Evolutionary conservation across 495 filamentous ascomycete species (phyloP).

Genomic region (Platismatia glauca): DNA sequence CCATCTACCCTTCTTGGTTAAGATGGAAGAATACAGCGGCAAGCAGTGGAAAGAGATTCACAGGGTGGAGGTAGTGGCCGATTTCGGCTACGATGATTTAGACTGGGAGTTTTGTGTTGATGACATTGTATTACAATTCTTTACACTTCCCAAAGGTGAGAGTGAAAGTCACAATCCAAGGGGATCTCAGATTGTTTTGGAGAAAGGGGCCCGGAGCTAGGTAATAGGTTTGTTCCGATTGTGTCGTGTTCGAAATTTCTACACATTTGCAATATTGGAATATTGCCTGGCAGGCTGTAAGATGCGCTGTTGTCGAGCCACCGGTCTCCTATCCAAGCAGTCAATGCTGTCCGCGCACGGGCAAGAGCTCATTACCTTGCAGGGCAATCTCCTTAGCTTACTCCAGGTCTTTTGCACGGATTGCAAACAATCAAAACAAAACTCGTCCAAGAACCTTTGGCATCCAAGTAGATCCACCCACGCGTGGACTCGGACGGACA

Average conservation of each 20-base stretch:
- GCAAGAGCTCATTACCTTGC: not conserved
- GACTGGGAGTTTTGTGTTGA: conserved; percentile 36
- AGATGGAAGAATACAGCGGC: conserved; percentile 23
- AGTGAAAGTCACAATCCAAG: not conserved
- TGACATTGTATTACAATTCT: conserved; percentile 26
- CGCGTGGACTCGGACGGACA: not conserved
- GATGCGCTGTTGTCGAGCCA: not conserved
- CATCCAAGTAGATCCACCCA: not conserved
- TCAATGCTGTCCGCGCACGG: not conserved
- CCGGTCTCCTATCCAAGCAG: not conserved
- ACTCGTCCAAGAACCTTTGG: not conserved
- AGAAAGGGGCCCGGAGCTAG: not conserved
- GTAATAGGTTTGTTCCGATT: not conserved
- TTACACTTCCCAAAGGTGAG: not conserved
- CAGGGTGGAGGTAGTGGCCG: conserved; percentile 25
- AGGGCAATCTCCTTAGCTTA: not conserved
- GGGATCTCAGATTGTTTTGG: not conserved
- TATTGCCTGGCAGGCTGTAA: not conserved
- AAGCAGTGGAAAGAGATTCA: conserved; percentile 24
- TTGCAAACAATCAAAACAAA: not conserved
- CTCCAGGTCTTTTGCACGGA: not conserved
- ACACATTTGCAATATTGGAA: not conserved
- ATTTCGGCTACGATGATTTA: conserved; percentile 20
- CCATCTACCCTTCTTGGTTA: conserved; percentile 22
- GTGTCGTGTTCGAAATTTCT: not conserved